phyloP scores from a whole-genome alignment of 306 rosid genomes.

The Glycine tomentella region DNA sequence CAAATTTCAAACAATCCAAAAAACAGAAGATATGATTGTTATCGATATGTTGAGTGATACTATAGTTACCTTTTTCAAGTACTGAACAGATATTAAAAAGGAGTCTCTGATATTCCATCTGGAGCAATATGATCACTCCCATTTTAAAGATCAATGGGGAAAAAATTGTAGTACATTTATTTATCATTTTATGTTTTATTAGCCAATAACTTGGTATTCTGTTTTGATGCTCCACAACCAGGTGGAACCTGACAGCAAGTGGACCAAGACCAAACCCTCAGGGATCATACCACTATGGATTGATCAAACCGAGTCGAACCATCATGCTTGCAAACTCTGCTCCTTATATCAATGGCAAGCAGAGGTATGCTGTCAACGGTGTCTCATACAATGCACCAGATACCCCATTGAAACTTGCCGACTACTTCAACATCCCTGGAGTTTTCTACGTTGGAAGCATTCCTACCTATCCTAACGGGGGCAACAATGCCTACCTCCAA shows the following conservation, averaged over 20 bases:
- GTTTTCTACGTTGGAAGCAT: slow-evolving; percentile 85
- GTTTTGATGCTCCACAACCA: no score
- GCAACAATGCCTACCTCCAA: slow-evolving; percentile 71
- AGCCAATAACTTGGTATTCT: no score
- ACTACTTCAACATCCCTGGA: slow-evolving; percentile 82
- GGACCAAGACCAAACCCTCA: slow-evolving; percentile 99
- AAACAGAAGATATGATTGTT: no score
- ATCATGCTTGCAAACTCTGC: slow-evolving; percentile 87
- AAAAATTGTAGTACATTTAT: no score
- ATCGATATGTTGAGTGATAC: no score
- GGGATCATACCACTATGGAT: slow-evolving; percentile 94
- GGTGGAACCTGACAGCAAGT: slow-evolving; percentile 85
- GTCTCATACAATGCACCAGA: slow-evolving; percentile 75
- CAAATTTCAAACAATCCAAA: no score
- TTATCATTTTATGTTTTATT: no score
- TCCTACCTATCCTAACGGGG: slow-evolving; percentile 65
- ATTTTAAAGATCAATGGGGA: no score
- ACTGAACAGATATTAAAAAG: no score
- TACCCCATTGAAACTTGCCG: slow-evolving; percentile 90
- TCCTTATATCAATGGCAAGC: slow-evolving; percentile 87
- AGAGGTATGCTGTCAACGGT: slow-evolving; percentile 89
- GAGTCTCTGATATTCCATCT: no score
- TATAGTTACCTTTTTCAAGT: no score
- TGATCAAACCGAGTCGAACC: slow-evolving; percentile 77
- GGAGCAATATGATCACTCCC: no score